Evolutionary conservation across 192 early-diverging fungal species (phyloP), one percentile per base, ranked within the genome.

Genomic region (Backusella psychrophila): DNA sequence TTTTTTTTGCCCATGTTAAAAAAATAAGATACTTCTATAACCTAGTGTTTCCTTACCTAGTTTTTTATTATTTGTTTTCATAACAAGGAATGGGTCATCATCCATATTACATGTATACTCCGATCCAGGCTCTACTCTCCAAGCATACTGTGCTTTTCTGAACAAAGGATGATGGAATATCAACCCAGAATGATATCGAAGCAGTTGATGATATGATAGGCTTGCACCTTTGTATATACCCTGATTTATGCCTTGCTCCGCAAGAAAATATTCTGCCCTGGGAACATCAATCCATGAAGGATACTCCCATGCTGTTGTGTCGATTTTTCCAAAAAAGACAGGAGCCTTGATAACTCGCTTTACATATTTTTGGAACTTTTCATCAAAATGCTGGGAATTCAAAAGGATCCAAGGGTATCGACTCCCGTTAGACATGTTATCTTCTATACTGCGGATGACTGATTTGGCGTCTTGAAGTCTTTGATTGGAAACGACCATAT

Each of bases 121-220:
- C 12, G 94, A 93, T 8, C 85, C 89, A 1, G 94, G 93, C 74
- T 95, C 94, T 14, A 95, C 84, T 17, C 94, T 83, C 94, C 94
- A 95, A 82, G 91, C 93, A 75, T 87, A 95, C 19, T 93, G 89
- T 69, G 85, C 90, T 73, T 90, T 56, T 59, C 84, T 77, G 42
- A 90, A 81, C 7, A 94, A 79, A 34, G 87, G 87, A 76, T 95
- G 92, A 19, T 86, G 83, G 68, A 85, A 93, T 71, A 93, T 91
- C 73, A 90, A 92, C 14, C 93, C 93, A 29, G 72, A 29, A 14
- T 74, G 72, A 39, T 74, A 74, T 6, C 72, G 17, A 63, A 74
- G 42, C 12, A 39, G 41, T 36, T 74, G 72, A 39, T 74, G 72
- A 23, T 74, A 74, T 1, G 34, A 74, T 23, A 65, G 21, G 15